Base-by-base conservation (phyloP, 805 yeast species). In the Pichia rugopelliculosa region DNA sequence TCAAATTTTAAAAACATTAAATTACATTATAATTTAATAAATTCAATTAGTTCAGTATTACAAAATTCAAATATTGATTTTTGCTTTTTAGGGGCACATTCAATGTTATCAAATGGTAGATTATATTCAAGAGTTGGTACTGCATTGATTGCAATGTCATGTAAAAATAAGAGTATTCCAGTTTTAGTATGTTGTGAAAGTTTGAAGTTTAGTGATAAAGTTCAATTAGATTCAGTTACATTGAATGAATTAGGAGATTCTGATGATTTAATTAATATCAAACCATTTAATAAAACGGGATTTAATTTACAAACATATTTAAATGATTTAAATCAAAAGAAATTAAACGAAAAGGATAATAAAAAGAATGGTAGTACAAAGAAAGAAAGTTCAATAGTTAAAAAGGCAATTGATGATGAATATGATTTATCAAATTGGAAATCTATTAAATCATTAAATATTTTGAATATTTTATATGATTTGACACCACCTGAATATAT, bases 131-230 rank as follows among this genome's bases (percentile, higher is more conserved):
- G 99, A 52, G 97, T 88, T 17, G 99, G 99, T 21, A 84, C 97
- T 8, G 96, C 97, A 1, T 71, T 90, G 67, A 78, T 93, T 41
- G 95, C 98, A 9, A 87, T 91, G 87, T 79, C 85, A 68, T 90
- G 96, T 22, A 82, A 85, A 56, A 79, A 84, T 47, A 80, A 90
- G 60, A 86, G 89, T 59, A 86, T 93, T 43, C 98, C 99, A 0
- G 97, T 93, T 6, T 74, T 93, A 53, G 96, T 95, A 1, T 87
- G 96, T 59, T 91, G 98, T 69, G 99, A 93, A 67, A 81, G 91
- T 45, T 79, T 93, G 66, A 93, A 93, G 68, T 93, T 93, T 61
- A 81, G 95, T 24, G 98, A 93, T 64, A 81, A 93, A 57, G 97
- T 93, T 10, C 98, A 91, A 68, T 76, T 93, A 50, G 99, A 93